Base-by-base conservation (phyloP, 1,284 basidiomycete genomes). In the Marasmius oreades region DNA sequence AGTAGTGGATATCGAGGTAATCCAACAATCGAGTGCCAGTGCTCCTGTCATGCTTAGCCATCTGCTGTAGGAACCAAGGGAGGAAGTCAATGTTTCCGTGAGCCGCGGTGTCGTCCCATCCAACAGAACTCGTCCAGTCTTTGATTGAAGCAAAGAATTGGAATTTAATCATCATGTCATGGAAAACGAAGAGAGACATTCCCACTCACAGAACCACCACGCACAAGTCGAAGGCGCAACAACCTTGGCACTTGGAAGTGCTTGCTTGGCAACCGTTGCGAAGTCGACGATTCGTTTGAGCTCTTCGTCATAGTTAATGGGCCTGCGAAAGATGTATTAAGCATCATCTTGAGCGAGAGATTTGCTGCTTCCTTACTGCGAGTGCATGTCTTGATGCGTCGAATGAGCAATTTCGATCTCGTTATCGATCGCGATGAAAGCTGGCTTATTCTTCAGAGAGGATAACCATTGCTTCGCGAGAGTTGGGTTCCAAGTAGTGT, bases 351-450 rank as follows among this genome's bases (percentile, higher is more conserved):
- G n/a, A n/a, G n/a, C n/a, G n/a, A n/a, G n/a, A n/a, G n/a, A n/a
- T n/a, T n/a, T n/a, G n/a, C n/a, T n/a, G n/a, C n/a, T n/a, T n/a
- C n/a, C n/a, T 57, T 61, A 75, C 74, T 62, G 59, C 4, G 78
- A 77, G 61, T 80, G 79, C 77, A 79, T 79, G 60, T 81, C 78
- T 63, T 76, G 75, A 63, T 79, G 78, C 11, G 77, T 82, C 59
- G 62, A 76, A 53, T 68, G 67, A n/a, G 78, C 75, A 56, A 80
- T 81, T 63, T 80, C 79, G 28, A 80, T 80, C 63, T 79, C 78
- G 59, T 80, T 81, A 63, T 81, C 79, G 55, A 81, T 71, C 10
- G 74, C 68, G 23, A 80, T 70, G 44, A 79, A 68, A 5, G 66
- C 67, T 0, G 78, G 78, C 62, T 78, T 79, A 69, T 79, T 72